Evolutionary conservation across 371 early-diverging fungal genomes (phyloP), one percentile per base, ranked within the genome.

Genomic region (Globomyces sp.): DNA sequence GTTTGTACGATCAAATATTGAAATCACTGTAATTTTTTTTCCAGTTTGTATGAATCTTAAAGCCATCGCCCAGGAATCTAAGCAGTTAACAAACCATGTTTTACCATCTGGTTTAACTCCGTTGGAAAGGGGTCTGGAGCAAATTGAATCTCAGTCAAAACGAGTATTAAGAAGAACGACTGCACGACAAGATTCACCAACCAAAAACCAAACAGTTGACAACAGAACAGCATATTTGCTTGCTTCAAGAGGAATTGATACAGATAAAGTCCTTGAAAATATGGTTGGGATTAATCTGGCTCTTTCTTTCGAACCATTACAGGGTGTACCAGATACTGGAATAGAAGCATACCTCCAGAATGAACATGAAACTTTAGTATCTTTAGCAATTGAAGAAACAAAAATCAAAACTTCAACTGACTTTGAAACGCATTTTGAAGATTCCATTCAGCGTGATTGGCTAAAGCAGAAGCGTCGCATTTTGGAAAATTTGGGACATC

Each of bases 241-340:
- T 44, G 90, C 95, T 1, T 83, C 83, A 50, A 77, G 83, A 37
- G 94, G 94, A 2, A 78, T 89, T 50, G 89, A 94, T 72, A 78
- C 91, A 8, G 86, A 89, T 52, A 75, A 75, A 49, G 80, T 90
- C 46, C 66, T 79, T 11, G 74, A 84, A 5, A 78, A 75, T 13
- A 68, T 89, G 4, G 82, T 84, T 43, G 66, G 80, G 1, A 81
- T 90, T 53, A 79, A 87, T 60, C 71, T 90, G n/a, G 73, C 84
- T 10, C 71, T 83, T n/a, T 77, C 88, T 0, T 90, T 90, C 68
- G 89, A 90, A 60, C 82, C 87, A n/a, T 71, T 80, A 44, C 80
- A 83, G 42, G 80, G 84, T 1, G 68, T 85, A 9, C 74, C 78
- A 47, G 90, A 89, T 53, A 88, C 89, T n/a, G 90, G 94, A 71